A percentile compares a stretch with the other conserved stretches of the same genome.
These are phyloP conservation scores for Coemansia sp. DNA, from an alignment of 192 early-diverging fungal species.

Conservation along the genomic window DNA sequence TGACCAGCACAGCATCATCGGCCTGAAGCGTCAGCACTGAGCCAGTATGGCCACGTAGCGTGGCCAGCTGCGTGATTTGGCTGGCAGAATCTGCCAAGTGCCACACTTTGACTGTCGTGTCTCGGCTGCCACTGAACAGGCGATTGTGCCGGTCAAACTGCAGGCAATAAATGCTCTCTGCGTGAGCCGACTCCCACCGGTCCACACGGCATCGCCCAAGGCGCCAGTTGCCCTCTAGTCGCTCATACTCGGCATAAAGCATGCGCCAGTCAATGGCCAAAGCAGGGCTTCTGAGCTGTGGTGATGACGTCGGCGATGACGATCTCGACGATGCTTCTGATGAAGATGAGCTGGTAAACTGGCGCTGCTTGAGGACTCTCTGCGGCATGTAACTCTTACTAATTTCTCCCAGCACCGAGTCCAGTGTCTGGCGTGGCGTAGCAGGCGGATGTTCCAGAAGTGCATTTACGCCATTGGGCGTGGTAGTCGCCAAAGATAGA, in stretches of 20 bases:
- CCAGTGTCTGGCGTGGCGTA: constrained; percentile 6
- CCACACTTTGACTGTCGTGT: constrained; percentile 76
- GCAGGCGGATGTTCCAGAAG: not conserved
- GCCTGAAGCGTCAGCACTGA: constrained; percentile 90
- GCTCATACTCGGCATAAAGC: constrained; percentile 66
- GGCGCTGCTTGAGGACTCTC: not conserved
- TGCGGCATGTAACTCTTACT: not conserved
- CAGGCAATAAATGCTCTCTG: constrained; percentile 84
- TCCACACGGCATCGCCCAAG: constrained; percentile 60
- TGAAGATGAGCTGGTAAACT: not conserved
- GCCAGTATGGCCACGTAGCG: constrained; percentile 69
- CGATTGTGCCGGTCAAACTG: constrained; percentile 71
- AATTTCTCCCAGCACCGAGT: constrained; percentile 11
- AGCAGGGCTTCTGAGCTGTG: constrained; percentile 14
- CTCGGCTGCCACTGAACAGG: constrained; percentile 72
- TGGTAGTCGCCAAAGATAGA: not conserved
- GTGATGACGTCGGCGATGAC: not conserved
- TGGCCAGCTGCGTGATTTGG: constrained; percentile 50
- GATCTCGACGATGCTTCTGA: not conserved
- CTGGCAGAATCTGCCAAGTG: constrained; percentile 63
- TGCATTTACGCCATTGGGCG: not conserved
- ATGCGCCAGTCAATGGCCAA: constrained; percentile 69
- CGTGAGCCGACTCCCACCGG: constrained; percentile 70
- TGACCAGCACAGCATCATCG: constrained; percentile 63
- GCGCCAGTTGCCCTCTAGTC: constrained; percentile 75